Evolutionary conservation across 345 rosid species (phyloP).

Genomic region (Cardamine chenopodiifolia): DNA sequence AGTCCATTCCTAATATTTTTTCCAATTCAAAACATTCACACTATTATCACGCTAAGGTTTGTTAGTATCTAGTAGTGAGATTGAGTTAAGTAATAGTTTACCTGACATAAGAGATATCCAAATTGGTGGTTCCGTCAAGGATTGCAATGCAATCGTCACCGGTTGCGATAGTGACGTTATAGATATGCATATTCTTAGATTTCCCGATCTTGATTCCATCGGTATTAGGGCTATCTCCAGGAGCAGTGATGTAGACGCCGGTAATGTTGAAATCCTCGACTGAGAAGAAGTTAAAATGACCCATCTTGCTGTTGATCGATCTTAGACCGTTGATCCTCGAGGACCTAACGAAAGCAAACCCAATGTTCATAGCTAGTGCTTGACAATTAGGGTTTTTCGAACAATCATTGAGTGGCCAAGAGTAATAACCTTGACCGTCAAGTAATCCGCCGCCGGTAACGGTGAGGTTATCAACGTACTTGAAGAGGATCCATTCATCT

Average conservation of each 20-base stretch:
- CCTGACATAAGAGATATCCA: conserved; percentile 36
- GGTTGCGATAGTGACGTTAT: conserved; percentile 25
- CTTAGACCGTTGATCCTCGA: conserved; percentile 27
- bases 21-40: background rate
- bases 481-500: conserved; percentile 26
- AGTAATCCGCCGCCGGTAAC: conserved; percentile 37
- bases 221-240: conserved; percentile 43
- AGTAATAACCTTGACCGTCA: conserved; percentile 43
- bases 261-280: conserved; percentile 33
- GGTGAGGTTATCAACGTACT: conserved; percentile 31
- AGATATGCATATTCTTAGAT: conserved; percentile 29
- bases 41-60: background rate
- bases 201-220: conserved; percentile 47
- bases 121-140: conserved; percentile 39
- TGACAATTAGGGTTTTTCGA: conserved; percentile 25
- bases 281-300: conserved; percentile 35
- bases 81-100: conserved; percentile 9
- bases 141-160: conserved; percentile 47
- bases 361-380: conserved; percentile 26
- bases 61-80: background rate
- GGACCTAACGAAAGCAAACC: conserved; percentile 32
- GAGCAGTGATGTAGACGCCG: conserved; percentile 35
- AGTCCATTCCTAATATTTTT: background rate
- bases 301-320: conserved; percentile 44
- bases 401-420: conserved; percentile 43